Evolutionary conservation across 2,329 filamentous ascomycete species (phyloP), one percentile per base, ranked within the genome.

Genomic region (Fusarium transvaalense): DNA sequence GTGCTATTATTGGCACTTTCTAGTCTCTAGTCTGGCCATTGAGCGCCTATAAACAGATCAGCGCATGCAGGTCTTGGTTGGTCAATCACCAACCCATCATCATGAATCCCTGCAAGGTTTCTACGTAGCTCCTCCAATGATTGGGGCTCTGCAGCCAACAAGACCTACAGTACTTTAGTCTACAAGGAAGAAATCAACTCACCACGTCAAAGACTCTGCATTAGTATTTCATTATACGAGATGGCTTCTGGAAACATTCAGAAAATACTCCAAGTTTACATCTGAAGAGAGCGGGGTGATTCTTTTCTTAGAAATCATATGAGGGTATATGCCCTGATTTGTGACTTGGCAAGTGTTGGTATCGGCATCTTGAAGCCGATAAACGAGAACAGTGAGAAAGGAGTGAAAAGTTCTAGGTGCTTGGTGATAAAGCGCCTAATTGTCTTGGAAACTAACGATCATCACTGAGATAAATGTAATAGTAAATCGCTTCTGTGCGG

Each of bases 1-100:
- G 60, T 64, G 60, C 61, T 64, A 64, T 64, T 29, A 64, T 64
- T 64, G 61, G 61, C 63, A 27, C 6, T 39, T 13, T 38, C 47
- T 50, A 51, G 47, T 15, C n/a, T 58, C 10, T 21, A 27, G 38
- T 39, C 42, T 46, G 53, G 29, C 60, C 61, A 64, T 60, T 43
- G 25, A 64, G 61, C 61, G 61, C 39, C 60, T 64, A 64, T 60
- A 64, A 64, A 64, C 60, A 64, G 52, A 51, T 29, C 45, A 13
- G 13, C 14, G 13, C 17, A 37, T 59, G 52, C 53, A 39, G 23
- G 35, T 38, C 32, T 52, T 56, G 50, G 58, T 63, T 63, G 57
- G 61, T 10, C 35, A 17, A 15, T 42, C 39, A 25, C 23, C 9
- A 6, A 17, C 39, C 23, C 9, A 6, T 25, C 39, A 52, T 41